Evolutionary conservation across 2,329 filamentous ascomycete genomes (phyloP).

Genomic region (Tothia fuscella): DNA sequence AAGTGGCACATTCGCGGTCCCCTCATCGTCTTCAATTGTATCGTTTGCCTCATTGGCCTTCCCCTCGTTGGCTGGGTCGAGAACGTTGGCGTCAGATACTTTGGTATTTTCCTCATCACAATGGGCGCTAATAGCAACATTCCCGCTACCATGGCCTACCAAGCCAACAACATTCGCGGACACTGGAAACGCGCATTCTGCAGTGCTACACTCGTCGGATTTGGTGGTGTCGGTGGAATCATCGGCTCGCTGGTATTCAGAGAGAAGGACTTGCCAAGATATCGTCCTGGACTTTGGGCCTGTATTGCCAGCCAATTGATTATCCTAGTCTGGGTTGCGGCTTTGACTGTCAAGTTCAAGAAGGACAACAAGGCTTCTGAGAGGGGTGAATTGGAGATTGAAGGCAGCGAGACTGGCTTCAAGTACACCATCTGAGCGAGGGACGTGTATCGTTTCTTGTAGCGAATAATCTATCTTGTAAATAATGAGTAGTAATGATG

Average conservation of each 20-base stretch:
- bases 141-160: slow-evolving; percentile 63
- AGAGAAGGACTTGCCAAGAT: slow-evolving; percentile 25
- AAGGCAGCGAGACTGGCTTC: slow-evolving; percentile 16
- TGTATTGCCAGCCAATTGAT: slow-evolving; percentile 25
- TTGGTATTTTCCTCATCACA: slow-evolving; percentile 62
- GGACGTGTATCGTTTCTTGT: too few species aligned
- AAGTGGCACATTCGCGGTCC: slow-evolving; percentile 54
- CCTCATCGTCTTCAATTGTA: slow-evolving; percentile 52
- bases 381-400: slow-evolving; percentile 30
- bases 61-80: slow-evolving; percentile 62
- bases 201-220: slow-evolving; percentile 62
- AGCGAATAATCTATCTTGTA: too few species aligned
- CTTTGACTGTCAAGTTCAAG: slow-evolving; percentile 23
- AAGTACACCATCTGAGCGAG: slow-evolving; percentile 7
- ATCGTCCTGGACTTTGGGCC: slow-evolving; percentile 26
- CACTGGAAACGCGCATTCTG: slow-evolving; percentile 82
- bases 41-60: slow-evolving; percentile 56
- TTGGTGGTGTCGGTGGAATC: slow-evolving; percentile 65
- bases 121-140: slow-evolving; percentile 69
- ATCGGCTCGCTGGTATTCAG: slow-evolving; percentile 62
- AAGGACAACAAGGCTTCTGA: slow-evolving; percentile 27
- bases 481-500: background rate
- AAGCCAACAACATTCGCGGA: slow-evolving; percentile 69
- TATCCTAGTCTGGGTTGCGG: slow-evolving; percentile 22
- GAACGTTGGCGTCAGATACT: slow-evolving; percentile 49